A percentile compares a stretch with the other conserved stretches of the same genome.
Conservation (phyloP, 257 asterid species). For the Henckelia pumila region DNA sequence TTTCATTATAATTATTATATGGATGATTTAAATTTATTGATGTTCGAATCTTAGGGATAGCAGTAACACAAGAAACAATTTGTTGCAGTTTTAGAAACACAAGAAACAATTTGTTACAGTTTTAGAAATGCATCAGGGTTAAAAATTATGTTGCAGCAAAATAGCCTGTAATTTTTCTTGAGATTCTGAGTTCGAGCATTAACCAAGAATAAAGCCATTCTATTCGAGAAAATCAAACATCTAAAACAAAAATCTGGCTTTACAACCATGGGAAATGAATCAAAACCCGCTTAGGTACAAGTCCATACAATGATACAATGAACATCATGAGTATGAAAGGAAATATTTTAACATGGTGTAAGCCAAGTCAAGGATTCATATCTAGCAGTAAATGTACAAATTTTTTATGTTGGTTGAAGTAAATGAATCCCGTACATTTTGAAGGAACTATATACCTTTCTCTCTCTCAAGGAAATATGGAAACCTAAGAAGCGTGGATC, state of each 20-base stretch:
- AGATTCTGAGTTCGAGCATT: neutral
- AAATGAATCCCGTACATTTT: too few species aligned
- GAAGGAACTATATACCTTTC: too few species aligned
- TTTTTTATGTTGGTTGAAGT: too few species aligned
- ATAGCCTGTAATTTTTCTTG: neutral
- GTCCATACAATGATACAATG: conserved; percentile 16
- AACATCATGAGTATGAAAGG: conserved; percentile 22
- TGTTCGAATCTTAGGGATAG: neutral
- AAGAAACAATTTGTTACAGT: too few species aligned
- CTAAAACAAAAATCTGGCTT: conserved; percentile 11
- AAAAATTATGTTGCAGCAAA: neutral
- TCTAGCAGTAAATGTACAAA: too few species aligned
- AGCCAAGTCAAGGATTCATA: too few species aligned
- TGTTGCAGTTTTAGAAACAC: neutral
- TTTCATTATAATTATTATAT: neutral
- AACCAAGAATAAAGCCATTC: conserved; percentile 23
- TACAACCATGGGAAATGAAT: conserved; percentile 47
- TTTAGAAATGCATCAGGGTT: neutral
- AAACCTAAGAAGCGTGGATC: too few species aligned
- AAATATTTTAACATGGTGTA: too few species aligned
- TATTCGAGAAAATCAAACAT: conserved; percentile 18
- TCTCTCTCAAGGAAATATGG: too few species aligned
- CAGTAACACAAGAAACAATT: neutral
- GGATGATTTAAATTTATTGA: neutral
- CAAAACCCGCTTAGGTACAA: conserved; percentile 31